phyloP scores from a whole-genome alignment of 2,329 filamentous ascomycete genomes.

The Calonectria montana region DNA sequence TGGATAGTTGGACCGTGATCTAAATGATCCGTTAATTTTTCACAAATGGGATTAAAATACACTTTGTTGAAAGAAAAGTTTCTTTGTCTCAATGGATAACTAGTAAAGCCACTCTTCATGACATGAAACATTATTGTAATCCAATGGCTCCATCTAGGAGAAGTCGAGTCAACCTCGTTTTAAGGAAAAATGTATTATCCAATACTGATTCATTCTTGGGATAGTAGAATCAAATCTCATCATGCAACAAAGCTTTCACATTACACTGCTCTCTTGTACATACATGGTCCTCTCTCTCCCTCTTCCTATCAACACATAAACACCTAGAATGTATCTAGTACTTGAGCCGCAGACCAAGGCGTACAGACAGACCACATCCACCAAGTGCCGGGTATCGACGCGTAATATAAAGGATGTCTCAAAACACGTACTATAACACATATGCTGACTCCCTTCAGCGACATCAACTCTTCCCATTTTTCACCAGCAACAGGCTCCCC shows the following conservation, averaged over 20 bases:
- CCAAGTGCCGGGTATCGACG: conserved; percentile 49
- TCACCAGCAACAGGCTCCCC: conserved; percentile 26
- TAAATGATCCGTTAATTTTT: too few species aligned
- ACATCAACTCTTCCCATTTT: neutral
- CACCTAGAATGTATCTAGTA: conserved; percentile 19
- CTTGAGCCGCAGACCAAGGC: conserved; percentile 9
- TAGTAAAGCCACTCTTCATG: too few species aligned
- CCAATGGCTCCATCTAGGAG: too few species aligned
- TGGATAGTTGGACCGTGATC: too few species aligned
- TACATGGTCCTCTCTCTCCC: neutral
- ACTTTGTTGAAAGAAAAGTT: too few species aligned
- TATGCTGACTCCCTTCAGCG: conserved; percentile 13
- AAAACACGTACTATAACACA: conserved; percentile 35
- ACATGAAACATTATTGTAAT: too few species aligned
- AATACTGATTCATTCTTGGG: too few species aligned
- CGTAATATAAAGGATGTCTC: conserved; percentile 42
- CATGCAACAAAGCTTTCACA: neutral
- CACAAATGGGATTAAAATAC: too few species aligned
- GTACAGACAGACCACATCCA: conserved; percentile 25
- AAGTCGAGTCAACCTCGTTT: too few species aligned
- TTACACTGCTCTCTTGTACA: conserved; percentile 22
- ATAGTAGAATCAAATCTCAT: too few species aligned
- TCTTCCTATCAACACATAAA: conserved; percentile 9
- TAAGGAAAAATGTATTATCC: too few species aligned
- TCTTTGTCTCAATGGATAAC: too few species aligned